phyloP scores from a whole-genome alignment of 2,329 filamentous ascomycete genomes.

The Clarireedia monteithiana region DNA sequence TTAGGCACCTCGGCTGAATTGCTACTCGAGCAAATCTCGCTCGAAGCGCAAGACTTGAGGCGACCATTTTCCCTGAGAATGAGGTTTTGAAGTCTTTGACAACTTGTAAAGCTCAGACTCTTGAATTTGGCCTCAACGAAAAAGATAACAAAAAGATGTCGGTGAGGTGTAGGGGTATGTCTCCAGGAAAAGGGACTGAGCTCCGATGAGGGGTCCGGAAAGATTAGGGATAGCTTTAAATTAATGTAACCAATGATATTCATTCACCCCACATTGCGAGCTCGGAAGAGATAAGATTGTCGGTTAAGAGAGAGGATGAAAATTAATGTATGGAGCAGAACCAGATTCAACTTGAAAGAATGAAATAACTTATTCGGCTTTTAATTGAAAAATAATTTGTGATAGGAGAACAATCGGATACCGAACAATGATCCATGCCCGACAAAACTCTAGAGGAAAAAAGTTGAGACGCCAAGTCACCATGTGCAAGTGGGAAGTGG shows the following conservation, averaged over 20 bases:
- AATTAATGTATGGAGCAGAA: not conserved
- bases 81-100: not conserved
- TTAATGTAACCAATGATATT: not conserved
- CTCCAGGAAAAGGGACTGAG: not conserved
- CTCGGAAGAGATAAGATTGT: not conserved
- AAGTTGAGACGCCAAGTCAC: too few relatives aligned
- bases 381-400: too few relatives aligned
- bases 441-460: too few relatives aligned
- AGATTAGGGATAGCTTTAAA: not conserved
- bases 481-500: too few relatives aligned
- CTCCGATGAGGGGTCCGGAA: not conserved
- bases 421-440: too few relatives aligned
- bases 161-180: not conserved
- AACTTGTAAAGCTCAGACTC: not conserved
- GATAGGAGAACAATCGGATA: too few relatives aligned
- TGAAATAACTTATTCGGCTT: too few relatives aligned
- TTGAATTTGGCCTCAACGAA: not conserved
- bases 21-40: slow-evolving; percentile 19
- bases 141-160: not conserved
- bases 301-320: not conserved
- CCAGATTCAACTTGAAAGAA: not conserved
- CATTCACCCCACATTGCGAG: not conserved
- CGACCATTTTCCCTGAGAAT: slow-evolving; percentile 17
- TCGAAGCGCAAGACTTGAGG: slow-evolving; percentile 20
- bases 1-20: slow-evolving; percentile 13